Evolutionary conservation across 495 filamentous ascomycete genomes (phyloP).

Genomic region (Lasiosphaeria miniovina): DNA sequence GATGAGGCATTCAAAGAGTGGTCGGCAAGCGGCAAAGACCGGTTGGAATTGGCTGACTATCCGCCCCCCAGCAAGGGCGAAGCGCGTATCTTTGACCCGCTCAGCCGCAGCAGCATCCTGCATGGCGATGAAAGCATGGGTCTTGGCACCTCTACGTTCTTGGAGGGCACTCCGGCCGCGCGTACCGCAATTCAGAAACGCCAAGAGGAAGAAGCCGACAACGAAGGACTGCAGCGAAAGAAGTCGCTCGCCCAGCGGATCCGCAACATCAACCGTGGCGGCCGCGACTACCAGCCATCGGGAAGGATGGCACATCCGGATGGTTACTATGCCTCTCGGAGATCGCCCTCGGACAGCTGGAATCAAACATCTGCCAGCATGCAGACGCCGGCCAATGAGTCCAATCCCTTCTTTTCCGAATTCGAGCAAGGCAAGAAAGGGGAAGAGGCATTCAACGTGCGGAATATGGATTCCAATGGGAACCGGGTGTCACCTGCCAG

Average conservation of each 20-base stretch:
- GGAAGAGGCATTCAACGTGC: slow-evolving; percentile 44
- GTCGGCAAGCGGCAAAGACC: slow-evolving; percentile 32
- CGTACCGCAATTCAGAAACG: slow-evolving; percentile 76
- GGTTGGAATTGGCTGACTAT: slow-evolving; percentile 6
- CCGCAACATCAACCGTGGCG: slow-evolving; percentile 59
- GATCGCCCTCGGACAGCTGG: slow-evolving; percentile 50
- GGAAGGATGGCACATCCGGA: slow-evolving; percentile 54
- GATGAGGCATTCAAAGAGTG: slow-evolving; percentile 87
- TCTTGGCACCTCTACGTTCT: slow-evolving; percentile 90
- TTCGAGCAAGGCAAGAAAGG: slow-evolving; percentile 48
- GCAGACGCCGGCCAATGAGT: slow-evolving; percentile 60
- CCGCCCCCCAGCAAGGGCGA: slow-evolving; percentile 32
- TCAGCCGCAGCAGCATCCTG: slow-evolving; percentile 60
- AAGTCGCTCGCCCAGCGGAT: slow-evolving; percentile 89
- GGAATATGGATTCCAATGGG: slow-evolving; percentile 38
- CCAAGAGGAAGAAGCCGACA: slow-evolving; percentile 58
- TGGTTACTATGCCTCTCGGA: slow-evolving; percentile 30
- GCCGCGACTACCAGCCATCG: slow-evolving; percentile 50
- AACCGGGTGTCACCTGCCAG: slow-evolving; percentile 57
- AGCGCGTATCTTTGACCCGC: slow-evolving; percentile 47
- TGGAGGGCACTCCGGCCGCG: slow-evolving; percentile 90
- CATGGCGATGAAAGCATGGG: slow-evolving; percentile 82
- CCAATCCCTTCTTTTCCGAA: slow-evolving; percentile 86
- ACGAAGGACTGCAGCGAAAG: slow-evolving; percentile 77
- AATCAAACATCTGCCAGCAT: slow-evolving; percentile 66